These are phyloP conservation scores for Colletotrichum lini DNA, from an alignment of 2,329 filamentous ascomycete genomes.

Conservation along the genomic window DNA sequence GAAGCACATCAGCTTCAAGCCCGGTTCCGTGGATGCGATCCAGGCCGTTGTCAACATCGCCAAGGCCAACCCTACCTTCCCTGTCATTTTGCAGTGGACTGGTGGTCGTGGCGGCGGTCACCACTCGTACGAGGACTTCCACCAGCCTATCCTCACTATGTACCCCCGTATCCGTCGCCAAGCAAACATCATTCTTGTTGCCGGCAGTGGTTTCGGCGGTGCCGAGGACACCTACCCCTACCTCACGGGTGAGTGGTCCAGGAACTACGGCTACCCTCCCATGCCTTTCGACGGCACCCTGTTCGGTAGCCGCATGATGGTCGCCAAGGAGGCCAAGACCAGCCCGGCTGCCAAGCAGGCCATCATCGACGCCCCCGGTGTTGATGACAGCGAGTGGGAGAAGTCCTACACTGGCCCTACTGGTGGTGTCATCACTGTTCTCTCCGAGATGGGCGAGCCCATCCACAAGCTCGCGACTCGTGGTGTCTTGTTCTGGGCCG, in stretches of 20 bases:
- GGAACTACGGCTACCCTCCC: constrained; percentile 85
- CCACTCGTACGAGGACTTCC: constrained; percentile 96
- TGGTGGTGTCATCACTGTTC: constrained; percentile 95
- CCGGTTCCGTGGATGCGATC: constrained; percentile 89
- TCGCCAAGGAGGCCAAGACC: constrained; percentile 91
- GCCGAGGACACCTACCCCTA: constrained; percentile 94
- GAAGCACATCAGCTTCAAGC: constrained; percentile 96
- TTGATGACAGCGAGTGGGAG: constrained; percentile 89
- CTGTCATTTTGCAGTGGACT: constrained; percentile 95
- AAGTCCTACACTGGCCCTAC: constrained; percentile 92
- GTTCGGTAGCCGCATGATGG: constrained; percentile 95
- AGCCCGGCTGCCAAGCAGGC: constrained; percentile 90
- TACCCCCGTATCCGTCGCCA: constrained; percentile 89
- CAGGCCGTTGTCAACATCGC: constrained; percentile 93
- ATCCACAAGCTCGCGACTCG: constrained; percentile 99
- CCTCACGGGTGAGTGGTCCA: constrained; percentile 90
- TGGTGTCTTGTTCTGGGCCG: constrained; percentile 96
- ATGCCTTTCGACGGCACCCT: constrained; percentile 96
- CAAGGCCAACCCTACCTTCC: constrained; percentile 93
- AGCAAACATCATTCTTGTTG: constrained; percentile 89
- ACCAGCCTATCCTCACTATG: constrained; percentile 91
- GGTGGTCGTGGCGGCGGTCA: constrained; percentile 94
- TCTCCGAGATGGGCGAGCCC: constrained; percentile 99
- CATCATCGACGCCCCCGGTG: constrained; percentile 87
- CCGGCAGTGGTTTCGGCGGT: constrained; percentile 92